Base-by-base conservation (phyloP, 2,329 filamentous ascomycete genomes). In the Neofusicoccum cordaticola region DNA sequence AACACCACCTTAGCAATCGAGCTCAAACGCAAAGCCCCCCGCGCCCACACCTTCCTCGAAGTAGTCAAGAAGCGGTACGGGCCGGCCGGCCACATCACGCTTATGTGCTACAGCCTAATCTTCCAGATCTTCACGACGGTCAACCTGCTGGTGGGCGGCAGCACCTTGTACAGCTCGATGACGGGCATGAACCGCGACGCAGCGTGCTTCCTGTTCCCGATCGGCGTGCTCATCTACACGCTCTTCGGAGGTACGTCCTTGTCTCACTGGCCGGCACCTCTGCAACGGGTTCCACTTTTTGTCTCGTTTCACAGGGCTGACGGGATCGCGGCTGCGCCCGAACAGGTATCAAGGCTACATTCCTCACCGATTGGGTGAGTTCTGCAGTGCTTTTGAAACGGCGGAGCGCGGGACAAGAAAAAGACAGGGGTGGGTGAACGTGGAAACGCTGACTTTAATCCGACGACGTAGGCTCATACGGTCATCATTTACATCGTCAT, bases 401-500 rank as follows among this genome's bases (percentile, higher is more conserved):
- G 15, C 12, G 19, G 17, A 39, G 22, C 27, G 27, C 4, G 31
- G 19, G 22, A 11, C 41, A 4, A 17, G 11, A 8, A 62, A 62
- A 22, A 3, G 22, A 22, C 22, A 22, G 22, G 22, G 22, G 22
- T 22, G 22, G 22, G 2, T 3, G 3, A 22, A 48, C 6, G 42
- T 19, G n/a, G 27, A 19, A 4, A 22, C 27, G 27, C 22, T 48
- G 22, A 27, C 44, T 35, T 2, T n/a, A 31, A 31, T 22, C 34
- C 17, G 4, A 12, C 50, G 39, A 17, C 19, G 11, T 11, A 58
- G 51, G 62, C 62, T 5, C 62, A 64, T 19, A 58, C 62, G 1
- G 62, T 64, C 35, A 58, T 67, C 31, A 67, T 67, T 13, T 85
- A 83, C 67, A 79, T 85, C 35, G 83, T 86, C 67, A 86, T 84